phyloP scores from a whole-genome alignment of 2,329 filamentous ascomycete species.

The Nakataea oryzae region DNA sequence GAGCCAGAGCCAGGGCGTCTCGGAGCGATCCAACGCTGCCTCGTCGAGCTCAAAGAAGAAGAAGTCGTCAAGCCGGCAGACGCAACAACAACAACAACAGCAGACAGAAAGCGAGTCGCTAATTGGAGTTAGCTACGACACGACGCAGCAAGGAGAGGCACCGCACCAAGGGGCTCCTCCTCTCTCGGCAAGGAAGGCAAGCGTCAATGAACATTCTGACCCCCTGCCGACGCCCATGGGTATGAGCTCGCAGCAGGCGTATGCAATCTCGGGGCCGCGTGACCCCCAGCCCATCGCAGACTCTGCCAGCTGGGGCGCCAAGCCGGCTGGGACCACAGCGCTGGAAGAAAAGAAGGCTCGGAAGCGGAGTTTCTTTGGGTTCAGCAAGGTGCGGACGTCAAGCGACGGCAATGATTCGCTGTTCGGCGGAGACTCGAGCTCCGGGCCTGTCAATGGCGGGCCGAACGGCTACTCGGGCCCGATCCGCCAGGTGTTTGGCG shows the following conservation, averaged over 20 bases:
- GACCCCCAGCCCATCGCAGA: conserved; percentile 81
- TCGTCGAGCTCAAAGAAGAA: conserved; percentile 28
- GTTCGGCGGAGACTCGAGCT: conserved; percentile 34
- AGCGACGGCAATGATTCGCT: conserved; percentile 47
- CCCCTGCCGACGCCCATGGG: conserved; percentile 23
- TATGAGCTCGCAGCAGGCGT: conserved; percentile 28
- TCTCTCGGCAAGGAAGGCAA: conserved; percentile 14
- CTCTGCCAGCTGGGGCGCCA: conserved; percentile 77
- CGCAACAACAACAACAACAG: conserved; percentile 14
- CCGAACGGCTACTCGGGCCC: conserved; percentile 29
- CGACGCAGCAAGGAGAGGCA: conserved; percentile 39
- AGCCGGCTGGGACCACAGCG: conserved; percentile 32
- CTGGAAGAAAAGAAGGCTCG: conserved; percentile 67
- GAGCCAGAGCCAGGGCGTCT: neutral
- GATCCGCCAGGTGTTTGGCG: conserved; percentile 70
- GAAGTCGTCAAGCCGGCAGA: conserved; percentile 19
- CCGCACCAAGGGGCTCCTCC: conserved; percentile 44
- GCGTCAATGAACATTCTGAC: conserved; percentile 13
- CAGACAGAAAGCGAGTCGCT: conserved; percentile 29
- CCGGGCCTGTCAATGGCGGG: conserved; percentile 27
- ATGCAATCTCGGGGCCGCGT: conserved; percentile 72
- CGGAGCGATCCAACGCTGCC: neutral
- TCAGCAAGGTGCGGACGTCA: conserved; percentile 44
- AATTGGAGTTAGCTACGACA: conserved; percentile 49
- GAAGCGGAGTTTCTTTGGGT: conserved; percentile 70